These are phyloP conservation scores for Priceomyces fermenticarens DNA, from an alignment of 805 yeast species.

Conservation along the genomic window DNA sequence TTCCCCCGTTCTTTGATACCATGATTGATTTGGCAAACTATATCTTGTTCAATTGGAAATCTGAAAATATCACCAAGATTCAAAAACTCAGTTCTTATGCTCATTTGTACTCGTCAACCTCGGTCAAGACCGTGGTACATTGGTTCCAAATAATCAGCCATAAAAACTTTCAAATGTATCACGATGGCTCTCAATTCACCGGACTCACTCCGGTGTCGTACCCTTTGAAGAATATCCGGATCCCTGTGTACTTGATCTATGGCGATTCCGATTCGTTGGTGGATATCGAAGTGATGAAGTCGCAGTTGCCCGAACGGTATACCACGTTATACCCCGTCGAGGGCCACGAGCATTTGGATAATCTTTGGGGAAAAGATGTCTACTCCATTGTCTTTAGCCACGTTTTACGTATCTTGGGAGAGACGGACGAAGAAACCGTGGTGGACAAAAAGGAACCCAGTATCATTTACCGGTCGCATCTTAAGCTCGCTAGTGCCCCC, in stretches of 20 bases:
- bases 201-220: slow-evolving; percentile 36
- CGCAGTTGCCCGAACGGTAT: slow-evolving; percentile 55
- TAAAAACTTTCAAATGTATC: slow-evolving; percentile 84
- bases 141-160: slow-evolving; percentile 90
- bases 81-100: slow-evolving; percentile 82
- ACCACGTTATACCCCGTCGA: slow-evolving; percentile 56
- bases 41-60: slow-evolving; percentile 76
- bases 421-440: background rate
- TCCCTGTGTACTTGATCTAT: slow-evolving; percentile 76
- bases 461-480: slow-evolving; percentile 3
- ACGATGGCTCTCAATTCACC: slow-evolving; percentile 41
- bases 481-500: slow-evolving; percentile 2
- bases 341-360: slow-evolving; percentile 85
- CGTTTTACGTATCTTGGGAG: slow-evolving; percentile 16
- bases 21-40: slow-evolving; percentile 70
- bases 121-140: slow-evolving; percentile 91
- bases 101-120: slow-evolving; percentile 86
- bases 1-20: slow-evolving; percentile 70
- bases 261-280: slow-evolving; percentile 82
- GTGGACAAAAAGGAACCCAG: background rate
- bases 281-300: slow-evolving; percentile 74
- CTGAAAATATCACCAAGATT: slow-evolving; percentile 61
- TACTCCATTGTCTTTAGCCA: slow-evolving; percentile 29
- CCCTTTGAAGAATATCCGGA: slow-evolving; percentile 36
- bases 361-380: slow-evolving; percentile 81